phyloP scores from a whole-genome alignment of 805 yeast genomes.

The Candida loeiensis region DNA sequence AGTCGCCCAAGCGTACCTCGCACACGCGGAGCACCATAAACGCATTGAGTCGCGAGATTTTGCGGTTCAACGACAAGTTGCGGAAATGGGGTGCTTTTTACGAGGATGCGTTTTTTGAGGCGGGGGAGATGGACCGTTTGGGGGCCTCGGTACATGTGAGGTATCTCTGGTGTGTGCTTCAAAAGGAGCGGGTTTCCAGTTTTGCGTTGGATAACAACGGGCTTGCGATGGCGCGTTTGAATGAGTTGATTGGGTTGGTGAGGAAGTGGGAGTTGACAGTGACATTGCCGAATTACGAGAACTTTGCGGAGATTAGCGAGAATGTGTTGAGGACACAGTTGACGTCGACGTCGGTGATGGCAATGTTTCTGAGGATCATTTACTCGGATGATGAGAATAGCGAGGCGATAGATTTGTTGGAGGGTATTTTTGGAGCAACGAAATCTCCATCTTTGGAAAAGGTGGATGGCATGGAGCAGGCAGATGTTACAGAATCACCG shows the following conservation, averaged over 20 bases:
- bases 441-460: too few species aligned
- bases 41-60: conserved; percentile 37
- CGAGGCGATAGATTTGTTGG: conserved; percentile 42
- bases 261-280: conserved; percentile 25
- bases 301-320: conserved; percentile 54
- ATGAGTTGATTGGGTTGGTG: conserved; percentile 15
- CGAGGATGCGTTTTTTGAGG: conserved; percentile 18
- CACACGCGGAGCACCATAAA: conserved; percentile 23
- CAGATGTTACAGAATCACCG: too few species aligned
- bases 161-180: conserved; percentile 35
- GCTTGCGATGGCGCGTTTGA: conserved; percentile 22
- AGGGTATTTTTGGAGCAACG: conserved; percentile 46
- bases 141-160: conserved; percentile 13
- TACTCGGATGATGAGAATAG: conserved; percentile 25
- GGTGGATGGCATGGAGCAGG: too few species aligned
- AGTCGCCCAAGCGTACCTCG: conserved; percentile 18
- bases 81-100: conserved; percentile 46
- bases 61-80: conserved; percentile 40
- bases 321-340: conserved; percentile 55
- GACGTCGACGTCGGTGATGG: conserved; percentile 67
- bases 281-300: conserved; percentile 53
- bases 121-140: background rate
- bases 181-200: conserved; percentile 25
- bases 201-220: conserved; percentile 30
- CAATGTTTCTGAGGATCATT: conserved; percentile 56